Percentiles rank a stretch among this genome's conserved stretches.
Conservation (phyloP, 75 land plant genomes). For the Picea glauca region DNA sequence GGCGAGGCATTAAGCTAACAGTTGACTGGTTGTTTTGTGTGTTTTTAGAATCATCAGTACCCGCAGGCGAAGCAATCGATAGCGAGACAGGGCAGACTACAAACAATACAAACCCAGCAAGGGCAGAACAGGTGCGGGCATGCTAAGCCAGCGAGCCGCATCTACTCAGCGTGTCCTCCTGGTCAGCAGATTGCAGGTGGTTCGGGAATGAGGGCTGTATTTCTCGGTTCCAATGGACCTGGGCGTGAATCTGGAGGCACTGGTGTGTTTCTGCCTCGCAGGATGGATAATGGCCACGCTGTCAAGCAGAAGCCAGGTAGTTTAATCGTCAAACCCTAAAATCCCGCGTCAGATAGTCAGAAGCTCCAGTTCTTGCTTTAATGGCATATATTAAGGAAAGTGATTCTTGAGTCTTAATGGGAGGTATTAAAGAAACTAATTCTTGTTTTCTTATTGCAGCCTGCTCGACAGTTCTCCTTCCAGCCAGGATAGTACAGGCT, state of each 20-base stretch:
- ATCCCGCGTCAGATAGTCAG: no score
- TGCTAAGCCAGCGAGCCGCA: background rate
- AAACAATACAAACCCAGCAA: background rate
- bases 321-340: background rate
- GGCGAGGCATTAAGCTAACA: no score
- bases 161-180: background rate
- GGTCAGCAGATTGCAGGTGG: conserved; percentile 5
- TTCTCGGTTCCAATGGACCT: conserved; percentile 22
- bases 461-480: conserved; percentile 44
- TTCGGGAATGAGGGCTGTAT: conserved; percentile 44
- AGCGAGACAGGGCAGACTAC: background rate
- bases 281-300: conserved; percentile 10
- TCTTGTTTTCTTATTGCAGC: conserved; percentile 4
- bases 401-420: background rate
- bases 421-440: background rate
- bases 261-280: conserved; percentile 75
- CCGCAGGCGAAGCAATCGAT: background rate
- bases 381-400: no score
- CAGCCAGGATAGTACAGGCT: conserved; percentile 40
- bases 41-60: background rate
- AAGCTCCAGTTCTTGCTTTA: no score
- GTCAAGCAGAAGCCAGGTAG: conserved; percentile 6
- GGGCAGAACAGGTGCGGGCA: background rate
- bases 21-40: background rate
- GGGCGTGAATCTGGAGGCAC: conserved; percentile 61